Percentiles rank a stretch among this genome's conserved stretches.
Conservation (phyloP, 768 basidiomycete species). For the Symmetrospora coprosmae region DNA sequence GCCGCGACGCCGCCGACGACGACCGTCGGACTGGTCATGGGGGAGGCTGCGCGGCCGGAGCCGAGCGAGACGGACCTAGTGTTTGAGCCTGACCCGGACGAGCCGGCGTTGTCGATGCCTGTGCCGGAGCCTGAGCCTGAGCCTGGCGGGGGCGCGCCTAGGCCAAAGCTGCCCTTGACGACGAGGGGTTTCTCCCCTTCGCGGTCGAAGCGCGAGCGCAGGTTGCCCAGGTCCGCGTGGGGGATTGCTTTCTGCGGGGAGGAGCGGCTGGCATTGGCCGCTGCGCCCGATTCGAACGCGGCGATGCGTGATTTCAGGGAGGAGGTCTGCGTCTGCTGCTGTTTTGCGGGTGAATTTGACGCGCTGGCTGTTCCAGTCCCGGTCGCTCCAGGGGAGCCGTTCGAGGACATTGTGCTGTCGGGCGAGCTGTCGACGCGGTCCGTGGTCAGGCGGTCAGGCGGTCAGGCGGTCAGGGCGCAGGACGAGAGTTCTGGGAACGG, state of each 20-base stretch:
- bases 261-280: neutral
- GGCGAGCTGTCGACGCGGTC: no score
- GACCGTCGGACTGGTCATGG: slow-evolving; percentile 6
- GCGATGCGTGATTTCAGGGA: neutral
- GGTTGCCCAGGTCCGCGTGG: neutral
- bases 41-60: neutral
- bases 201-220: slow-evolving; percentile 6
- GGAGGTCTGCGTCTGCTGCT: neutral
- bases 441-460: no score
- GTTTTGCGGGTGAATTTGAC: slow-evolving; percentile 1
- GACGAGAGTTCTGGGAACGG: no score
- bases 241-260: neutral
- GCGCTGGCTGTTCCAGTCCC: slow-evolving; percentile 20
- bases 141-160: slow-evolving; percentile 4
- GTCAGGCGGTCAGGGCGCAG: no score
- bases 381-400: slow-evolving; percentile 15
- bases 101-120: neutral
- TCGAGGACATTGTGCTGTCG: no score
- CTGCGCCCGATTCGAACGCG: slow-evolving; percentile 10
- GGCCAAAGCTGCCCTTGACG: neutral
- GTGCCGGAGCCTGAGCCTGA: neutral
- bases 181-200: slow-evolving; percentile 1
- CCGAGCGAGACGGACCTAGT: slow-evolving; percentile 13
- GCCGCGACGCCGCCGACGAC: neutral
- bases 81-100: neutral